phyloP scores from a whole-genome alignment of 2,329 filamentous ascomycete genomes.

The Aspergillus floridensis region DNA sequence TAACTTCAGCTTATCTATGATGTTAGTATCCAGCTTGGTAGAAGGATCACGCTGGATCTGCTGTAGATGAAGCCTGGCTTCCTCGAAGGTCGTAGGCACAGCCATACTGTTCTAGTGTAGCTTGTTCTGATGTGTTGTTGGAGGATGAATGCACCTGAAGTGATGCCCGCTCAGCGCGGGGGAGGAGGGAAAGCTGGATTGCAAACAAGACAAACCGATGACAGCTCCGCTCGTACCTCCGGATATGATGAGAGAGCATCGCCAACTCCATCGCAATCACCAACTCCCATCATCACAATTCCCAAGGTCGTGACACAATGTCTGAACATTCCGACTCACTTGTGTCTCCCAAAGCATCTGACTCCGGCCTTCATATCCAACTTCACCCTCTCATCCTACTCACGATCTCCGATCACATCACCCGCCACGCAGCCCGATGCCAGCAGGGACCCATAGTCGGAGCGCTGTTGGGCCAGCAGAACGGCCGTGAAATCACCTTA shows the following conservation, averaged over 20 bases:
- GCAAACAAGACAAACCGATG: constrained; percentile 35
- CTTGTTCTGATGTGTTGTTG: neutral
- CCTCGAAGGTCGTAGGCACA: constrained; percentile 35
- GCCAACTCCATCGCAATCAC: neutral
- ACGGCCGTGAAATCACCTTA: constrained; percentile 84
- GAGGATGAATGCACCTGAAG: neutral
- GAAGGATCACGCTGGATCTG: constrained; percentile 46
- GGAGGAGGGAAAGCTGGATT: constrained; percentile 28
- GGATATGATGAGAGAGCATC: neutral
- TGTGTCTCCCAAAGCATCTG: constrained; percentile 65
- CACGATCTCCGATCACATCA: constrained; percentile 95
- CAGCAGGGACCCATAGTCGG: constrained; percentile 77
- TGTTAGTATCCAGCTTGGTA: constrained; percentile 45
- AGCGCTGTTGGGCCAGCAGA: constrained; percentile 85
- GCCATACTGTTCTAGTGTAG: constrained; percentile 27
- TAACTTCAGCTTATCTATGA: constrained; percentile 52
- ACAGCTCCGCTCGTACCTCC: constrained; percentile 16
- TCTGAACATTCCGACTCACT: constrained; percentile 55
- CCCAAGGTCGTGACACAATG: constrained; percentile 41
- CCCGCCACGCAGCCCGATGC: constrained; percentile 76
- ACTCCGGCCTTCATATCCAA: constrained; percentile 74
- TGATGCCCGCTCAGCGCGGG: neutral
- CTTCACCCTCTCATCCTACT: constrained; percentile 93
- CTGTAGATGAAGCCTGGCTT: constrained; percentile 44
- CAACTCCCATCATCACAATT: neutral